A percentile compares a stretch with the other conserved stretches of the same genome.
Evolutionary conservation across 768 basidiomycete species (phyloP).

Genomic region (Erythrobasidium yunnanense): DNA sequence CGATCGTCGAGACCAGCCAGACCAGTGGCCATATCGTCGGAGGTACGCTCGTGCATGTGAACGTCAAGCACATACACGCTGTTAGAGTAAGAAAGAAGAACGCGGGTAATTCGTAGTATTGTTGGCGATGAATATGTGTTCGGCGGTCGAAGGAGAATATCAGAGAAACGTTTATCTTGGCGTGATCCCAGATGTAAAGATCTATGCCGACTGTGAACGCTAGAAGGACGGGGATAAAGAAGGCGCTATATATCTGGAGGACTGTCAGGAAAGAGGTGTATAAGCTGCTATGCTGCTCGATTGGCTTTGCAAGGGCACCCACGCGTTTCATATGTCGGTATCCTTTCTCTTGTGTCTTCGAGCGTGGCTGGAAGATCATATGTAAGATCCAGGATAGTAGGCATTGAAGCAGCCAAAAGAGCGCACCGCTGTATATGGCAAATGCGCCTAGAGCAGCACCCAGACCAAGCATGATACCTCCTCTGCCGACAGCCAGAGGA

Average conservation of each 20-base stretch:
- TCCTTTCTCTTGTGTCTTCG: background rate
- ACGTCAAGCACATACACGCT: background rate
- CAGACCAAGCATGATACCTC: background rate
- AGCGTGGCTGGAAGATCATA: background rate
- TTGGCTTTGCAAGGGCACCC: background rate
- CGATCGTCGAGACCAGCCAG: background rate
- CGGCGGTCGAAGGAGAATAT: constrained; percentile 14
- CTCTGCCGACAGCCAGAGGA: background rate
- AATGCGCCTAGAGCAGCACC: background rate
- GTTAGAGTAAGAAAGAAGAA: constrained; percentile 4
- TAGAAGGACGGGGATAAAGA: background rate
- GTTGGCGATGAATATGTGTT: background rate
- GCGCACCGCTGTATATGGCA: background rate
- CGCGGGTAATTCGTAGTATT: constrained; percentile 1
- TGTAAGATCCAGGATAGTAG: background rate
- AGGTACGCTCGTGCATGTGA: background rate
- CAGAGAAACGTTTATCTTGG: background rate
- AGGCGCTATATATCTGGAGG: constrained; percentile 5
- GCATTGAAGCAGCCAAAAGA: too few relatives aligned
- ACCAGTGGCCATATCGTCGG: background rate
- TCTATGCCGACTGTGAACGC: constrained; percentile 4
- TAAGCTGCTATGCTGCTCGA: background rate
- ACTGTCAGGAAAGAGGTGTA: background rate
- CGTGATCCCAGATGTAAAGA: background rate
- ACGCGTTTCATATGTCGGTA: background rate